A percentile compares a stretch with the other conserved stretches of the same genome.
Conservation (phyloP, 768 basidiomycete species). For the Krasilnikovozyma curviuscula region DNA sequence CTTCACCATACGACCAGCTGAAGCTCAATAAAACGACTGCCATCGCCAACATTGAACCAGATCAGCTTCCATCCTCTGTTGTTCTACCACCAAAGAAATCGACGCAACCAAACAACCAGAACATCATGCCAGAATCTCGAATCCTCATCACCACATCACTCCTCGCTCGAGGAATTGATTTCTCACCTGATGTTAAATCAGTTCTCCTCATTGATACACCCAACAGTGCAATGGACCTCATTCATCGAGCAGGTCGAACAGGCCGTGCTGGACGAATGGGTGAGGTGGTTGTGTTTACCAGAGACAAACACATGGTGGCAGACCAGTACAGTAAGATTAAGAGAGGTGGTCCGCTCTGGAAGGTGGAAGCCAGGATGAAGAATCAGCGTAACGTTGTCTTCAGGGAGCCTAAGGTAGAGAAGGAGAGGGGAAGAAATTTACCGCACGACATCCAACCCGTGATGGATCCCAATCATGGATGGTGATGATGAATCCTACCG, state of each 20-base stretch:
- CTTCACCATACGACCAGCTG: neutral
- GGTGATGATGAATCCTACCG: too few species aligned
- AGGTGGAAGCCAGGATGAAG: too few species aligned
- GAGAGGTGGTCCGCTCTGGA: too few species aligned
- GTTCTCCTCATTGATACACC: conserved; percentile 79
- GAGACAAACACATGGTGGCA: too few species aligned
- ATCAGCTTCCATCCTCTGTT: conserved; percentile 4
- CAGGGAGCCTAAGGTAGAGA: too few species aligned
- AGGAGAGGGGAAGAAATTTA: too few species aligned
- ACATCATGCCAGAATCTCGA: conserved; percentile 8
- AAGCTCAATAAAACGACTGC: neutral
- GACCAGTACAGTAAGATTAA: too few species aligned
- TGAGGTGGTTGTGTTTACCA: conserved; percentile 18
- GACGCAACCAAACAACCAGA: neutral
- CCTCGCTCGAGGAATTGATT: conserved; percentile 77
- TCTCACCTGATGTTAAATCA: conserved; percentile 52
- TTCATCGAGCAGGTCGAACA: conserved; percentile 73
- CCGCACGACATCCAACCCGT: too few species aligned
- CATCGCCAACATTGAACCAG: neutral
- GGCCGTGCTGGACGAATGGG: conserved; percentile 39
- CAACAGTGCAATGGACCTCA: conserved; percentile 71
- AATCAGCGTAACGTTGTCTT: too few species aligned
- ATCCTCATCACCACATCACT: conserved; percentile 78
- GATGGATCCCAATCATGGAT: too few species aligned
- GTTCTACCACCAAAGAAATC: conserved; percentile 17